Percentiles rank a stretch among this genome's conserved stretches.
These are phyloP conservation scores for Cladophialophora yegresii DNA, from an alignment of 2,329 filamentous ascomycete species.

Conservation along the genomic window DNA sequence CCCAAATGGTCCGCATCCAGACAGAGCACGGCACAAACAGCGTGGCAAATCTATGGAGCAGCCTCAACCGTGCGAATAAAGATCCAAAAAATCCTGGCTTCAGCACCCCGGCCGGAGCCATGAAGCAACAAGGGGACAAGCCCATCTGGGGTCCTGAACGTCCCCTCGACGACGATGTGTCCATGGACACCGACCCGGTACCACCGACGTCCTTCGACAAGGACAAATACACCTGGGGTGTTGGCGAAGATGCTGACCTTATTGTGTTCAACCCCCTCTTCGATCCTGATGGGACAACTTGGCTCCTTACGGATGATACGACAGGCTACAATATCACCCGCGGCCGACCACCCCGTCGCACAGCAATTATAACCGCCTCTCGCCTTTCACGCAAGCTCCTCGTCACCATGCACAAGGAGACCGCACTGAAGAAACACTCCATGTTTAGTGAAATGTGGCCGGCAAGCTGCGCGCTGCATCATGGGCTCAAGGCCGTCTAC, in stretches of 20 bases:
- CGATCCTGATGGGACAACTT: slow-evolving; percentile 82
- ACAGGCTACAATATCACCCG: slow-evolving; percentile 74
- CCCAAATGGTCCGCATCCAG: slow-evolving; percentile 73
- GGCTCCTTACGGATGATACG: slow-evolving; percentile 79
- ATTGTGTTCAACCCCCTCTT: slow-evolving; percentile 92
- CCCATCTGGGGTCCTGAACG: slow-evolving; percentile 83
- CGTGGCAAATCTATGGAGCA: slow-evolving; percentile 68
- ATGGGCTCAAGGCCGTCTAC: slow-evolving; percentile 89
- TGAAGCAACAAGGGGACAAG: slow-evolving; percentile 54
- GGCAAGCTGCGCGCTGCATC: slow-evolving; percentile 80
- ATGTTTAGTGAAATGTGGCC: slow-evolving; percentile 99
- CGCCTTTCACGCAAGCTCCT: slow-evolving; percentile 80
- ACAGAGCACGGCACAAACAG: slow-evolving; percentile 68
- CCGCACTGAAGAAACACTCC: slow-evolving; percentile 77
- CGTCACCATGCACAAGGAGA: slow-evolving; percentile 86
- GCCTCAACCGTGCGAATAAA: slow-evolving; percentile 40
- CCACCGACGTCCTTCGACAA: slow-evolving; percentile 74
- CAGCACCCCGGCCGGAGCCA: slow-evolving; percentile 22
- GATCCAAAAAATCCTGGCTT: slow-evolving; percentile 33
- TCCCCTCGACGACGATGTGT: slow-evolving; percentile 67
- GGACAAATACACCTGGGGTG: slow-evolving; percentile 82
- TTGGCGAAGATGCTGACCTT: slow-evolving; percentile 85
- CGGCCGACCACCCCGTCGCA: slow-evolving; percentile 68
- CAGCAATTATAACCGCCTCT: slow-evolving; percentile 84
- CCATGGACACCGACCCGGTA: slow-evolving; percentile 70